These are phyloP conservation scores for Nakazawaea ernobii DNA, from an alignment of 805 yeast species.

Conservation along the genomic window DNA sequence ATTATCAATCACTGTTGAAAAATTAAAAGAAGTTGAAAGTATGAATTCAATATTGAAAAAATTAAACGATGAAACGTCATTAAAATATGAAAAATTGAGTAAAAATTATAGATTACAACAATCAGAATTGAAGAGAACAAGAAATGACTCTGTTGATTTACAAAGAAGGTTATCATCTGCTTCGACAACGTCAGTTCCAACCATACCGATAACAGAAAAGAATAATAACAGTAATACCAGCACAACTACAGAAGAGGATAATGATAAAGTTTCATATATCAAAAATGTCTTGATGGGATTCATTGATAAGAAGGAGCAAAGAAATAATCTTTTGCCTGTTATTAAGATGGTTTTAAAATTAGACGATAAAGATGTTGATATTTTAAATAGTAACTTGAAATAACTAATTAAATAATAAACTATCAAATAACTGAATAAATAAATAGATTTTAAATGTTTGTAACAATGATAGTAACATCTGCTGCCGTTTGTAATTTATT, in stretches of 20 bases:
- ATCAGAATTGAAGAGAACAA: constrained; percentile 33
- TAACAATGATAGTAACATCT: no score
- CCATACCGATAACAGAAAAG: constrained; percentile 12
- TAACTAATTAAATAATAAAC: no score
- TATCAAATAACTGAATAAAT: no score
- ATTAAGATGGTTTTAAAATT: constrained; percentile 68
- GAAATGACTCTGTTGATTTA: constrained; percentile 15
- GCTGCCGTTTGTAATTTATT: no score
- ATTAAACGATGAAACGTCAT: constrained; percentile 59
- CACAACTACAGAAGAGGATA: constrained; percentile 21
- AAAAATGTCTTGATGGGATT: constrained; percentile 90
- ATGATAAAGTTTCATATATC: constrained; percentile 64
- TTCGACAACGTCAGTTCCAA: constrained; percentile 1
- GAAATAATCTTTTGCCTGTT: constrained; percentile 81
- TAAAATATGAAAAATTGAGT: constrained; percentile 62
- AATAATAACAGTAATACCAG: constrained; percentile 12
- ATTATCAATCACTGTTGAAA: constrained; percentile 42
- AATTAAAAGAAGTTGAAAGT: constrained; percentile 50
- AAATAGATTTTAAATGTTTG: no score
- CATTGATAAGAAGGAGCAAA: constrained; percentile 87
- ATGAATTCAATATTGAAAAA: constrained; percentile 48
- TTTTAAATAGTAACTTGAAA: constrained; percentile 5
- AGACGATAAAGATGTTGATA: constrained; percentile 57
- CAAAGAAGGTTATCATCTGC: background rate
- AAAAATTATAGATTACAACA: constrained; percentile 68